phyloP scores from a whole-genome alignment of 768 basidiomycete species.

The Leccinellum luteum region DNA sequence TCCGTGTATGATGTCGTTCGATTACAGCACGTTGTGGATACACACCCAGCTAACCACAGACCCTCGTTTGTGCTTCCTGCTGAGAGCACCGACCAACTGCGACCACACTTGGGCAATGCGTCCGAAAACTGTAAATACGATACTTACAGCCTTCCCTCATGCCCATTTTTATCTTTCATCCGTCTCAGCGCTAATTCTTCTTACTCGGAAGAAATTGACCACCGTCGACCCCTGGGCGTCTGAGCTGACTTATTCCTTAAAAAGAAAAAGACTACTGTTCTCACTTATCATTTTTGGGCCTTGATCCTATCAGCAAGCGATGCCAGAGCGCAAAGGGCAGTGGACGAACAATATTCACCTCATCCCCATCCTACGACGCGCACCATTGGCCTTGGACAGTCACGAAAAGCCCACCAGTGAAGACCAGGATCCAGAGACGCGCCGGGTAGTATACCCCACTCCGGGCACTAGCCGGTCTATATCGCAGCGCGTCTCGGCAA shows the following conservation, averaged over 20 bases:
- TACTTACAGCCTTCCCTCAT: background rate
- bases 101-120: constrained; percentile 1
- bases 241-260: background rate
- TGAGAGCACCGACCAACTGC: background rate
- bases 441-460: too few species aligned
- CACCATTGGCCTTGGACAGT: constrained; percentile 35
- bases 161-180: background rate
- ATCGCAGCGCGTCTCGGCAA: too few species aligned
- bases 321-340: constrained; percentile 6
- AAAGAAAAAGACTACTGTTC: background rate
- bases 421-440: too few species aligned
- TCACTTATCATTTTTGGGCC: background rate
- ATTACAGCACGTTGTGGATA: too few species aligned
- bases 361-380: constrained; percentile 35
- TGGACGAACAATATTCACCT: constrained; percentile 4
- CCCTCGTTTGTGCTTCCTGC: background rate
- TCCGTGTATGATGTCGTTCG: too few species aligned
- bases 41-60: too few species aligned
- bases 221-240: constrained; percentile 1
- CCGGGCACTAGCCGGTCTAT: constrained; percentile 19
- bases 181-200: background rate
- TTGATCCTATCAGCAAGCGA: background rate
- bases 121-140: background rate
- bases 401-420: constrained; percentile 22
- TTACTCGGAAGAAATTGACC: background rate